Base-by-base conservation (phyloP, 2,329 filamentous ascomycete genomes). In the Pyricularia pennisetigena region DNA sequence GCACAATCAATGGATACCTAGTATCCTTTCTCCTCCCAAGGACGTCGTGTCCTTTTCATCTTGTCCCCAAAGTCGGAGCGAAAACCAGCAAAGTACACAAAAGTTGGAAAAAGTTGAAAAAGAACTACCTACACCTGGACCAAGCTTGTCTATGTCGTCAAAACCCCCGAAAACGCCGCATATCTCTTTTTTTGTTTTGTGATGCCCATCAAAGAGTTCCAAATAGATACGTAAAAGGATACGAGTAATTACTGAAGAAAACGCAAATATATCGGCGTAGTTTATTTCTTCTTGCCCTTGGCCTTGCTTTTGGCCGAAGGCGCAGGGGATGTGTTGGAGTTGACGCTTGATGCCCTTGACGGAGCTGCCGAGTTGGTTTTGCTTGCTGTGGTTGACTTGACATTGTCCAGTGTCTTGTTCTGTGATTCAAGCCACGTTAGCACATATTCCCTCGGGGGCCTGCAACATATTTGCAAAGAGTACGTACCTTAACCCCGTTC, bases 391-490 rank as follows among this genome's bases (percentile, higher is more conserved):
- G 76, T 80, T 49, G 86, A 88, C 79, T 97, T 97, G 75, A 97
- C 88, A 64, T 89, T 92, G 73, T 97, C 95, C 65, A 97, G 86
- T 67, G 92, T 89, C 81, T 98, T 98, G 79, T 97, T 97, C 94
- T 98, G 76, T 63, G 32, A 28, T 66, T 24, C 24, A 66, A 14
- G 24, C 0, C 0, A 24, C n/a, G n/a, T 66, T 23, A 61, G 63
- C 16, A 62, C 30, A 23, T 6, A 61, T 54, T 6, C 7, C 32
- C 2, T 28, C 10, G 6, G 20, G 3, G 8, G 24, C 61, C 6
- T 68, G 49, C 35, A 49, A 24, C 29, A 23, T 8, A 8, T n/a
- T 20, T 30, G 41, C 28, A 26, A 20, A 8, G 26, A 2, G 4
- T 3, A 79, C 88, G 76, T 83, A 95, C 93, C 87, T 97, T 96